These are phyloP conservation scores for Lodderomyces oxycetoniae DNA, from an alignment of 1,139 yeast species.

Conservation along the genomic window DNA sequence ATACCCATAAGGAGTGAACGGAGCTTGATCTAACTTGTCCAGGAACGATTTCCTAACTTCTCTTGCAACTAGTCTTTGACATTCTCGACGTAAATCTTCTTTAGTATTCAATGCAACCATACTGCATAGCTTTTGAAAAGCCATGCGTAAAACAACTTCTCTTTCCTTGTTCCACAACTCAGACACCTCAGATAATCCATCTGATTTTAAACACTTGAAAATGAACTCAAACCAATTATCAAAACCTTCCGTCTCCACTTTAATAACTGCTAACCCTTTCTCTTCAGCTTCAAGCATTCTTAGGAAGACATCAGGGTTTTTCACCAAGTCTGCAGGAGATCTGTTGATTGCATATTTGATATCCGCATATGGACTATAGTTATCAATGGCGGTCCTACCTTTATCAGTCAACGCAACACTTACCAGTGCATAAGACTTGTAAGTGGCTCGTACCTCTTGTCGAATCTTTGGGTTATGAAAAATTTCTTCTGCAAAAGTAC, in stretches of 20 bases:
- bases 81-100: slow-evolving; percentile 74
- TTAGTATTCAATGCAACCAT: slow-evolving; percentile 73
- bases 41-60: slow-evolving; percentile 68
- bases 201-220: slow-evolving; percentile 65
- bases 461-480: slow-evolving; percentile 80
- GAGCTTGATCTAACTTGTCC: slow-evolving; percentile 84
- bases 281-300: slow-evolving; percentile 90
- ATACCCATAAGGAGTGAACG: slow-evolving; percentile 75
- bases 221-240: slow-evolving; percentile 43
- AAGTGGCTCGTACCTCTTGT: slow-evolving; percentile 66
- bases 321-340: slow-evolving; percentile 66
- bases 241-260: slow-evolving; percentile 42
- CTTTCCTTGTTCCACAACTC: slow-evolving; percentile 81
- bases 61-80: slow-evolving; percentile 66
- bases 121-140: slow-evolving; percentile 64
- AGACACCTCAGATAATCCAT: slow-evolving; percentile 77
- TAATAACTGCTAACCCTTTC: slow-evolving; percentile 50
- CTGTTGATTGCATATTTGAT: slow-evolving; percentile 87
- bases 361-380: slow-evolving; percentile 77
- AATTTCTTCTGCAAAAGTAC: slow-evolving; percentile 73
- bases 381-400: slow-evolving; percentile 78
- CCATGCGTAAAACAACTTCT: slow-evolving; percentile 57
- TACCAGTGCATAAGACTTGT: slow-evolving; percentile 62
- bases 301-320: slow-evolving; percentile 73
- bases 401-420: slow-evolving; percentile 80